Percentiles rank a stretch among this genome's conserved stretches.
phyloP scores from a whole-genome alignment of 169 alveolate species.

The Cryptosporidium parvum region DNA sequence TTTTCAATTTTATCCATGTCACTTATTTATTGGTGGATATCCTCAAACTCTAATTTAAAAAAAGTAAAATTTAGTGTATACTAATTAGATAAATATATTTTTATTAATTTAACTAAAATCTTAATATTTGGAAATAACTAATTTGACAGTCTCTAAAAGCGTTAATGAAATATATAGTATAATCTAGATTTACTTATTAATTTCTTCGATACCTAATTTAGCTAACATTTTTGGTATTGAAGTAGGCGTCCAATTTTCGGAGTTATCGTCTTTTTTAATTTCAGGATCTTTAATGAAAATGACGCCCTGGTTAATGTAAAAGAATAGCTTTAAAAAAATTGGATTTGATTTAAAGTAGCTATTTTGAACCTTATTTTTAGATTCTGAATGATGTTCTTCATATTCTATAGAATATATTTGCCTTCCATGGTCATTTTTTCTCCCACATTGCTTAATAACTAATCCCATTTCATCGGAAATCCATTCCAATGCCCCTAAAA shows the following conservation, averaged over 20 bases:
- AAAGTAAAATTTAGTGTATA: conserved; percentile 7
- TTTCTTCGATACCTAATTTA: conserved; percentile 14
- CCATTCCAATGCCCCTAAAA: conserved; percentile 28
- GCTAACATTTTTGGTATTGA: conserved; percentile 3
- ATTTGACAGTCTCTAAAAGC: not conserved
- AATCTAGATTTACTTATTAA: not conserved
- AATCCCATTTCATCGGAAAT: conserved; percentile 39
- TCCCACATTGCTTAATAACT: conserved; percentile 10
- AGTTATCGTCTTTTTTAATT: not conserved
- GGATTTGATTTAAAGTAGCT: conserved; percentile 9
- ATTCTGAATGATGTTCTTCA: not conserved
- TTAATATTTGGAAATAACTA: not conserved
- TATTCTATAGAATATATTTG: conserved; percentile 38
- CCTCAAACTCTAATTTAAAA: conserved; percentile 6
- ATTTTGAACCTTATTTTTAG: not conserved
- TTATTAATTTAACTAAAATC: not conserved
- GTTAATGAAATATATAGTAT: not conserved
- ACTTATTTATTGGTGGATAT: conserved; percentile 61
- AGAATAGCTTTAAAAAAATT: not conserved
- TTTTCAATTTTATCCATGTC: conserved; percentile 34
- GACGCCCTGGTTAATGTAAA: conserved; percentile 32
- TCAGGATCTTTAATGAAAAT: not conserved
- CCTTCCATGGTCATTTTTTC: conserved; percentile 17
- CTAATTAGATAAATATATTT: not conserved
- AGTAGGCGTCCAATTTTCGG: conserved; percentile 27